Evolutionary conservation across 176 grass and related monocot genomes (phyloP).

Genomic region (Carex kokanica): DNA sequence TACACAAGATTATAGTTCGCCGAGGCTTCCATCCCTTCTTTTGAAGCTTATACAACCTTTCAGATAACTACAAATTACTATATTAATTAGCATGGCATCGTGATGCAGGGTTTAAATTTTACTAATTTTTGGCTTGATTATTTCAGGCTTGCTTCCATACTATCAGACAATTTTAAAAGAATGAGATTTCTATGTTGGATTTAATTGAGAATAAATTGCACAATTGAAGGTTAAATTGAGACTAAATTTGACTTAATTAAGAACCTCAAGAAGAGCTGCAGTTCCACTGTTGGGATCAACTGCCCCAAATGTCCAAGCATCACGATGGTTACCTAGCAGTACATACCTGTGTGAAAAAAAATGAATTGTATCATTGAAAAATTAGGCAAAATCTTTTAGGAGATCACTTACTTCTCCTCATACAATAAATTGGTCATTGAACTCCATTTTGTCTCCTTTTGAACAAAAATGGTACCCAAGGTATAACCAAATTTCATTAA

Average conservation of each 20-base stretch:
- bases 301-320: slow-evolving; percentile 94
- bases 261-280: slow-evolving; percentile 83
- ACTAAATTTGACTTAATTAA: neutral
- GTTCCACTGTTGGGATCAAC: slow-evolving; percentile 85
- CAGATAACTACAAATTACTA: slow-evolving; percentile 52
- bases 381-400: neutral
- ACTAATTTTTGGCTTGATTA: neutral
- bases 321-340: slow-evolving; percentile 86
- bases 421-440: neutral
- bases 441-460: neutral
- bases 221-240: neutral
- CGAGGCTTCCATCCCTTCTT: slow-evolving; percentile 85
- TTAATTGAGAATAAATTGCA: neutral
- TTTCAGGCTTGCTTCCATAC: neutral
- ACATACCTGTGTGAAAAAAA: slow-evolving; percentile 49
- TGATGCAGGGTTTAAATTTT: neutral
- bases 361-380: neutral
- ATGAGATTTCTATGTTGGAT: neutral
- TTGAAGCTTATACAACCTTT: slow-evolving; percentile 72
- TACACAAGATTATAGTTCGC: slow-evolving; percentile 83
- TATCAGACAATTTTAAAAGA: neutral
- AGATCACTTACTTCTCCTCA: neutral
- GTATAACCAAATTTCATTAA: neutral
- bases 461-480: neutral
- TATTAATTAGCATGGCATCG: neutral